phyloP scores from a whole-genome alignment of 257 asterid species.

The Forsythia viridissima region DNA sequence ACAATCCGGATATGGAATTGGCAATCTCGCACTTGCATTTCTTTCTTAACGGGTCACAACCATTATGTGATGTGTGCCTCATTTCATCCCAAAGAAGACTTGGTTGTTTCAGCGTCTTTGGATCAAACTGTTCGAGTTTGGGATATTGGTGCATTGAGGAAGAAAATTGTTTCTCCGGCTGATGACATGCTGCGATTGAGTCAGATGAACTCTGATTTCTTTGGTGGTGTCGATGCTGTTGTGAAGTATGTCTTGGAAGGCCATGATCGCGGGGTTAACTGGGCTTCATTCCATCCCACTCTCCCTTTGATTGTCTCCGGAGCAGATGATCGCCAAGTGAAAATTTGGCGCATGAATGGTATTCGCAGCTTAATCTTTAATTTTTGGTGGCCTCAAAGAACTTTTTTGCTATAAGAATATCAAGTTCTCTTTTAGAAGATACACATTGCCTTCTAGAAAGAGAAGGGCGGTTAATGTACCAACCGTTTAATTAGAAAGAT shows the following conservation, averaged over 20 bases:
- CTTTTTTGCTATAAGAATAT: neutral
- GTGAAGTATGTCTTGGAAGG: conserved; percentile 60
- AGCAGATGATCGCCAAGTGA: conserved; percentile 65
- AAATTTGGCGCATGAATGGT: conserved; percentile 63
- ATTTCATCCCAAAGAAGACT: conserved; percentile 56
- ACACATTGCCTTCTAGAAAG: neutral
- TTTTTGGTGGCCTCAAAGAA: neutral
- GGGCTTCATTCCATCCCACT: conserved; percentile 61
- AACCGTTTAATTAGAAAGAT: neutral
- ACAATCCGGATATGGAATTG: conserved; percentile 61
- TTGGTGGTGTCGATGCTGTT: conserved; percentile 60
- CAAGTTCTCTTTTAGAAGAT: neutral
- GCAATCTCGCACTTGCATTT: conserved; percentile 56
- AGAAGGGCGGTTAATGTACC: neutral
- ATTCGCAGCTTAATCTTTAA: neutral
- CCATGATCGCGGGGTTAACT: conserved; percentile 59
- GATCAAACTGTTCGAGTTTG: neutral
- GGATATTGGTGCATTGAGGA: neutral
- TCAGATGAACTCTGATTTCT: conserved; percentile 56
- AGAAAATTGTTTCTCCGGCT: neutral
- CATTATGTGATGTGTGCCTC: conserved; percentile 63
- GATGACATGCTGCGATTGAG: conserved; percentile 6
- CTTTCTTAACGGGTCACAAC: conserved; percentile 61
- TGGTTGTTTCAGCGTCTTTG: conserved; percentile 17
- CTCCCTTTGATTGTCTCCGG: conserved; percentile 59